Evolutionary conservation across 768 basidiomycete species (phyloP).

Genomic region (Dioszegia crocea): DNA sequence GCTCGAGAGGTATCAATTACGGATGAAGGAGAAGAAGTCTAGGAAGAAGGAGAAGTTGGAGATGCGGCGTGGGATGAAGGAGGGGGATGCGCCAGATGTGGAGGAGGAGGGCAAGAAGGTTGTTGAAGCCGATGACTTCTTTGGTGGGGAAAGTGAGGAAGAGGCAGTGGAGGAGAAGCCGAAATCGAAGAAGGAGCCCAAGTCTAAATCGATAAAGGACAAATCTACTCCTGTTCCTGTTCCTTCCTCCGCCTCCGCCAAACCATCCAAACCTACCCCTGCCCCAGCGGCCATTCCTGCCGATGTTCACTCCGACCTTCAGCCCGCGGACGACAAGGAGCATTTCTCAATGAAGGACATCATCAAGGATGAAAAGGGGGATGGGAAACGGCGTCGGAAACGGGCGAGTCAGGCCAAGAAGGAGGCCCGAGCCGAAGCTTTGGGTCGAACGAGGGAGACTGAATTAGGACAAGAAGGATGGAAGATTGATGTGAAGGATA

Average conservation of each 20-base stretch:
- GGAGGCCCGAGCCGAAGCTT: slow-evolving; percentile 54
- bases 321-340: slow-evolving; percentile 20
- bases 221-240: too few relatives aligned
- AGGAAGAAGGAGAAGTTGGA: slow-evolving; percentile 69
- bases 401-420: slow-evolving; percentile 52
- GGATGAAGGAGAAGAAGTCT: slow-evolving; percentile 82
- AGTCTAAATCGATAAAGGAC: too few relatives aligned
- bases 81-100: slow-evolving; percentile 23
- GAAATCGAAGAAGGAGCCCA: neutral
- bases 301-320: slow-evolving; percentile 1
- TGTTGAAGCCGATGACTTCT: slow-evolving; percentile 67
- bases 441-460: slow-evolving; percentile 53
- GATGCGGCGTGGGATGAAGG: slow-evolving; percentile 34
- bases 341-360: slow-evolving; percentile 84
- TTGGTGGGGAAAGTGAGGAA: slow-evolving; percentile 55
- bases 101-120: slow-evolving; percentile 4
- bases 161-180: slow-evolving; percentile 46
- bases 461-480: slow-evolving; percentile 66
- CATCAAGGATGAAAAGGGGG: slow-evolving; percentile 73
- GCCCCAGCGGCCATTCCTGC: neutral
- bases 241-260: neutral
- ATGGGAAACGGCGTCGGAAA: slow-evolving; percentile 54
- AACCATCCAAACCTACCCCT: neutral
- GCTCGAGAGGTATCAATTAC: slow-evolving; percentile 80
- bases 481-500: slow-evolving; percentile 74